Evolutionary conservation across 2,329 filamentous ascomycete species (phyloP).

Genomic region (Ilyonectria destructans): DNA sequence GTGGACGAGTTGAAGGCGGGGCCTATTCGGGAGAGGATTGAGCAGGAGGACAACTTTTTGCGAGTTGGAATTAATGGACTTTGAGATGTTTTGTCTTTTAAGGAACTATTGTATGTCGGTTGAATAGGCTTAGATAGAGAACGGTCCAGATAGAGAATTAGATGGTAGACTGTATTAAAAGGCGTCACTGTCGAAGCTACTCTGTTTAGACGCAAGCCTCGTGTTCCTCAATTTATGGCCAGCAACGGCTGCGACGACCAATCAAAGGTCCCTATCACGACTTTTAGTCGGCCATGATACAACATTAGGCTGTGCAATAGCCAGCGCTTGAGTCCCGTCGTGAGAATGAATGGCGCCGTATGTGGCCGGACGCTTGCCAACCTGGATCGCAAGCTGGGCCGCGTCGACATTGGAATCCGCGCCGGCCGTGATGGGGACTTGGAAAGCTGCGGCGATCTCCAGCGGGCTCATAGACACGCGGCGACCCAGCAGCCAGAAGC

Average conservation of each 20-base stretch:
- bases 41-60: slow-evolving; percentile 10
- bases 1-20: slow-evolving; percentile 59
- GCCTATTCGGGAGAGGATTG: slow-evolving; percentile 25
- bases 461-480: slow-evolving; percentile 24
- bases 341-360: slow-evolving; percentile 2
- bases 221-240: too few species aligned
- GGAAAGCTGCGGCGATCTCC: slow-evolving; percentile 25
- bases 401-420: slow-evolving; percentile 20
- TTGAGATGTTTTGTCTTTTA: not conserved
- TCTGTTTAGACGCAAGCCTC: too few species aligned
- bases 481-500: slow-evolving; percentile 24
- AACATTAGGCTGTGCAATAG: not conserved
- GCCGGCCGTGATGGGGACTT: slow-evolving; percentile 10
- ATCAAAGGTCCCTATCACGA: not conserved
- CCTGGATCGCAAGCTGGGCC: slow-evolving; percentile 24
- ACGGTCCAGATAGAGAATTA: too few species aligned
- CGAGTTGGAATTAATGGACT: slow-evolving; percentile 2
- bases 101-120: not conserved
- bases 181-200: too few species aligned
- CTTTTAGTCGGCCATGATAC: not conserved
- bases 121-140: too few species aligned
- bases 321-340: not conserved
- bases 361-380: slow-evolving; percentile 7
- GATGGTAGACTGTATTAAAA: too few species aligned
- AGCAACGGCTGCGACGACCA: not conserved